phyloP scores from a whole-genome alignment of 208 protist species.

The Trypanosoma caninum region DNA sequence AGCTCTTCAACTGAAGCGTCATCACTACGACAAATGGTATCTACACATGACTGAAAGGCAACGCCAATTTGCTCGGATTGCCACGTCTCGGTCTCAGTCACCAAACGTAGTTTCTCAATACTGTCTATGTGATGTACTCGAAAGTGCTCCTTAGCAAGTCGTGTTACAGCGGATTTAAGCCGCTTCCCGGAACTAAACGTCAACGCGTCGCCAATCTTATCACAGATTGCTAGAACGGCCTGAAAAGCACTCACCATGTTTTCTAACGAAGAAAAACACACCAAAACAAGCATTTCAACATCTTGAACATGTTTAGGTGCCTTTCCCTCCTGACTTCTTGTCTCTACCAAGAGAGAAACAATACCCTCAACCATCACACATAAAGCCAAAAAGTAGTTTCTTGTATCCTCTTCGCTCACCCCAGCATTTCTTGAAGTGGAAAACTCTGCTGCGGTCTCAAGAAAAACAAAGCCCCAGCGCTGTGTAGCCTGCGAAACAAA shows the following conservation, averaged over 20 bases:
- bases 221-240: conserved; percentile 9
- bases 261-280: conserved; percentile 12
- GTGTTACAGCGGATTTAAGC: conserved; percentile 43
- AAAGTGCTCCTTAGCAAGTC: conserved; percentile 55
- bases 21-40: conserved; percentile 55
- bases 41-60: conserved; percentile 60
- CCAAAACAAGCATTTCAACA: conserved; percentile 16
- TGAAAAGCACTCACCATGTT: conserved; percentile 17
- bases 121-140: conserved; percentile 43
- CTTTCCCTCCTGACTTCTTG: conserved; percentile 16
- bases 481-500: conserved; percentile 40
- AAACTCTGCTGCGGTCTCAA: conserved; percentile 19
- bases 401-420: conserved; percentile 7
- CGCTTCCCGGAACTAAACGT: conserved; percentile 23
- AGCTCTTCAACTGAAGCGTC: conserved; percentile 21
- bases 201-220: conserved; percentile 11
- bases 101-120: conserved; percentile 61
- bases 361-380: conserved; percentile 16
- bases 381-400: conserved; percentile 15
- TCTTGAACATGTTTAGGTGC: conserved; percentile 22
- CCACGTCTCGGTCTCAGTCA: conserved; percentile 75
- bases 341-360: conserved; percentile 26
- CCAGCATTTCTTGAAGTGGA: background rate
- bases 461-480: conserved; percentile 55
- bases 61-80: conserved; percentile 43